phyloP scores from a whole-genome alignment of 1,139 yeast species.

The Casaregolazyma lundiana region DNA sequence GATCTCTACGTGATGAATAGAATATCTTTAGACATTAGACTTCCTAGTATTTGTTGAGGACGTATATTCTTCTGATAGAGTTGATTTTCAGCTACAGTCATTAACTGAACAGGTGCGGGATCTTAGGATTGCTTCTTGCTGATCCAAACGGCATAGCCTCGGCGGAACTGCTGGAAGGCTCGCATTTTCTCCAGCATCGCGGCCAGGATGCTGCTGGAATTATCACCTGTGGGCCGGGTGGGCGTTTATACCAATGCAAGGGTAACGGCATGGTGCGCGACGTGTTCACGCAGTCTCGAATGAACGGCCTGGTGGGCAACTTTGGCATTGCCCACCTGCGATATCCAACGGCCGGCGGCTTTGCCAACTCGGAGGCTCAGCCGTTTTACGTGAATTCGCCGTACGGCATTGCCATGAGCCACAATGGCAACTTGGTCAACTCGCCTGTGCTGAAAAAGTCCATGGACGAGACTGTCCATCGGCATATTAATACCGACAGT shows the following conservation, averaged over 20 bases:
- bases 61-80: slow-evolving; percentile 1
- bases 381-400: slow-evolving; percentile 98
- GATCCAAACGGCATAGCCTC: slow-evolving; percentile 73
- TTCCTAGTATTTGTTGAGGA: slow-evolving; percentile 45
- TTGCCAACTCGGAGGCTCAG: slow-evolving; percentile 96
- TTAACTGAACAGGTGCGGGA: slow-evolving; percentile 68
- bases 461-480: slow-evolving; percentile 89
- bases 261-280: slow-evolving; percentile 99
- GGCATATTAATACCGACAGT: slow-evolving; percentile 95
- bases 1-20: slow-evolving; percentile 17
- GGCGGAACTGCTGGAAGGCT: slow-evolving; percentile 87
- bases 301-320: slow-evolving; percentile 78
- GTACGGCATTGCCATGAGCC: slow-evolving; percentile 84
- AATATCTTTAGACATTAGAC: slow-evolving; percentile 47
- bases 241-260: slow-evolving; percentile 92
- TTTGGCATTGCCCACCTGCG: slow-evolving; percentile 95
- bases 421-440: slow-evolving; percentile 93
- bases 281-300: slow-evolving; percentile 81
- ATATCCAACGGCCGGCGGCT: slow-evolving; percentile 98
- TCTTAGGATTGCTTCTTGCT: slow-evolving; percentile 80
- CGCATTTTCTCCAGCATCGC: slow-evolving; percentile 90
- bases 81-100: slow-evolving; percentile 10
- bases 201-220: slow-evolving; percentile 99
- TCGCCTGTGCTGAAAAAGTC: slow-evolving; percentile 69
- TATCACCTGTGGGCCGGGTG: slow-evolving; percentile 90